These are phyloP conservation scores for Hibiscus tridactylites DNA, from an alignment of 345 rosid species.

Conservation along the genomic window DNA sequence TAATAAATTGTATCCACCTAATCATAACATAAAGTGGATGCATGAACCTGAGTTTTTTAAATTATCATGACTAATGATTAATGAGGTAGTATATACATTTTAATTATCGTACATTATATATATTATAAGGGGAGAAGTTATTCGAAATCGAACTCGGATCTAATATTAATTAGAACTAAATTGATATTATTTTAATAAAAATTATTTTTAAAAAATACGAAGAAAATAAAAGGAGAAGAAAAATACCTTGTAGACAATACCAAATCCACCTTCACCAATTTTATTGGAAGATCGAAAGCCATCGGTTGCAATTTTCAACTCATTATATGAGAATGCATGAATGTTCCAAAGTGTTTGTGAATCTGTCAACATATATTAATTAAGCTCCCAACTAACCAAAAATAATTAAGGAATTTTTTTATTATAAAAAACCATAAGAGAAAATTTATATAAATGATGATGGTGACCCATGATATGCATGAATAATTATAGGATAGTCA, in stretches of 20 bases:
- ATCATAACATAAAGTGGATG: neutral
- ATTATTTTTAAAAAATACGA: too few relatives aligned
- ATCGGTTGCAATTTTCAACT: slow-evolving; percentile 27
- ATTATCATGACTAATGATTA: neutral
- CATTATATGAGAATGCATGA: slow-evolving; percentile 18
- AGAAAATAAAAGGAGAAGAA: neutral
- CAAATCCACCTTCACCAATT: slow-evolving; percentile 47
- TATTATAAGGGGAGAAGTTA: too few relatives aligned
- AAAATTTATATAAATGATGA: neutral
- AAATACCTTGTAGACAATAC: slow-evolving; percentile 34
- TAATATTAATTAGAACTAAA: too few relatives aligned
- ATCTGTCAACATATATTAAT: neutral
- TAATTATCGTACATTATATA: too few relatives aligned
- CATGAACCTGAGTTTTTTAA: neutral
- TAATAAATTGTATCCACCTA: neutral
- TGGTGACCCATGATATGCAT: neutral
- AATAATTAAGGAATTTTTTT: neutral
- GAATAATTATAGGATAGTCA: neutral
- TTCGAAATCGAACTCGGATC: neutral
- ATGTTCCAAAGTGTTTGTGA: slow-evolving; percentile 7
- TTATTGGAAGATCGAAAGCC: slow-evolving; percentile 26
- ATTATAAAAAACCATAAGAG: neutral
- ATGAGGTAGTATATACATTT: neutral
- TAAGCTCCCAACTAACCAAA: neutral
- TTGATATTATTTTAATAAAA: neutral